Evolutionary conservation across 768 basidiomycete species (phyloP), one percentile per base, ranked within the genome.

Genomic region (Hemileccinum impolitum): DNA sequence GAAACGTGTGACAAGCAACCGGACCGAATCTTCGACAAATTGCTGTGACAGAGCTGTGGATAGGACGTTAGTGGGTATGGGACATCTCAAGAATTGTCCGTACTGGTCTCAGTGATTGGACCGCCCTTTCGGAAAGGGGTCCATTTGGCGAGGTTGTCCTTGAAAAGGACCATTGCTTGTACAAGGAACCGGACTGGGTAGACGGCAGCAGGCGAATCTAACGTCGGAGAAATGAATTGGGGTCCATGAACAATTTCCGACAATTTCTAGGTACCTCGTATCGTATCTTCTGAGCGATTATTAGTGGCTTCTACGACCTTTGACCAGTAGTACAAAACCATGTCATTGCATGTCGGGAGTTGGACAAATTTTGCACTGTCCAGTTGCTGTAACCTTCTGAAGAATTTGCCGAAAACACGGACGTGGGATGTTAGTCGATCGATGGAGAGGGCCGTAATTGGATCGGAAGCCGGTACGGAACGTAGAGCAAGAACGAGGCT

Each of bases 161-260:
- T 90, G 70, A 93, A 92, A 9, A 93, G 69, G 6, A 87, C 85
- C 82, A 93, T 85, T 3, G 85, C 87, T 60, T 91, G 90, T 0
- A 92, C 87, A 49, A 93, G 72, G 59, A 88, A 82, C 11, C 85
- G 81, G 19, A 87, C 74, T n/a, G 91, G 90, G 61, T 84, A 91
- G 2, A 84, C 64, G 2, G 82, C 85, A 38, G 73, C 68, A 26
- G 72, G 63, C 0, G 82, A 78, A 63, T 92, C 88, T 91, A 50
- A 38, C 32, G 9, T 45, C 21, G 4, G 42, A 23, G 21, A 11
- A 32, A 17, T 39, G 35, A 15, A 18, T 42, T 25, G 4, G 10
- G 26, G 14, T 31, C 14, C 17, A 39, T 17, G 25, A 23, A 14
- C 2, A 17, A 14, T 14, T 28, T 15, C 12, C 4, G 15, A 45